Conservation (phyloP, 257 asterid species). For the Primulina huaijiensis region DNA sequence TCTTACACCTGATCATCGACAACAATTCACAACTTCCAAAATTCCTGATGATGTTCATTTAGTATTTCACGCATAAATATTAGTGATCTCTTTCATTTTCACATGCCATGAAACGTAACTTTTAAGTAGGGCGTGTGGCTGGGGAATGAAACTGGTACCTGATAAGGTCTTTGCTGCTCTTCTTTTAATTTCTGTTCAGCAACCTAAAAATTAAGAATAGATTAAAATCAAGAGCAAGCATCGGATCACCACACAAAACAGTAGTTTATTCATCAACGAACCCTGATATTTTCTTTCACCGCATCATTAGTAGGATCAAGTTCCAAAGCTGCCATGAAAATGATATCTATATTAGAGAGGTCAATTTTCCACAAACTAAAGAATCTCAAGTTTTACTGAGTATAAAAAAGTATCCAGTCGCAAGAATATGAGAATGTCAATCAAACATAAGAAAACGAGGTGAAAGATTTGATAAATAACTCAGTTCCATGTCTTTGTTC, state of each 20-base stretch:
- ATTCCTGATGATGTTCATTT: not conserved
- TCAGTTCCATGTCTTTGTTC: slow-evolving; percentile 11
- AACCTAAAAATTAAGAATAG: slow-evolving; percentile 38
- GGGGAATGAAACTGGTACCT: slow-evolving; percentile 38
- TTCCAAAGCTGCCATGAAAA: slow-evolving; percentile 62
- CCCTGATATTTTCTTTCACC: slow-evolving; percentile 74
- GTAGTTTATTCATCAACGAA: slow-evolving; percentile 32
- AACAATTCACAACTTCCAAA: not conserved
- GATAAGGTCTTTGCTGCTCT: slow-evolving; percentile 52
- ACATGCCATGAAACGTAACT: not conserved
- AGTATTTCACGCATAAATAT: not conserved
- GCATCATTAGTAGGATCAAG: slow-evolving; percentile 71
- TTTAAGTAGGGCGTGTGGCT: not conserved
- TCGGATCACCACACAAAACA: slow-evolving; percentile 13
- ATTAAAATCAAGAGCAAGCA: slow-evolving; percentile 14
- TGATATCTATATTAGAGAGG: slow-evolving; percentile 20
- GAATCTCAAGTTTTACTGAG: not conserved
- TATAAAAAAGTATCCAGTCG: slow-evolving; percentile 4
- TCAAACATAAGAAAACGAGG: slow-evolving; percentile 3
- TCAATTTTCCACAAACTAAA: not conserved
- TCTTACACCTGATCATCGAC: not conserved
- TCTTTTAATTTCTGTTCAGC: slow-evolving; percentile 68
- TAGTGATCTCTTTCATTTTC: not conserved
- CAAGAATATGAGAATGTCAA: slow-evolving; percentile 7
- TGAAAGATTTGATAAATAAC: slow-evolving; percentile 12